phyloP scores from a whole-genome alignment of 805 yeast species.

The Pichia exigua region DNA sequence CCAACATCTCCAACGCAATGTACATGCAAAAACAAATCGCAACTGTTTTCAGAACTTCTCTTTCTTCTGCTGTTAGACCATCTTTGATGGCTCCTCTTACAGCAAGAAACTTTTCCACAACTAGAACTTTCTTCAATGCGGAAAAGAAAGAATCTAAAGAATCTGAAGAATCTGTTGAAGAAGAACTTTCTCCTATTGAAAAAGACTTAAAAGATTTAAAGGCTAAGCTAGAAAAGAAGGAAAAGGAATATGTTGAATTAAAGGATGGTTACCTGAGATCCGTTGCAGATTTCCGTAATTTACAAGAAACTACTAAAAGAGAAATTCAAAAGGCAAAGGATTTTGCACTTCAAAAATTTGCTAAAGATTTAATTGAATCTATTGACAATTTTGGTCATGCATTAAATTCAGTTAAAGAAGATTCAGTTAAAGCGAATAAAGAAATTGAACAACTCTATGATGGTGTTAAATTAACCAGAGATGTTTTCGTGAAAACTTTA shows the following conservation, averaged over 20 bases:
- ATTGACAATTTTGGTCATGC: slow-evolving; percentile 89
- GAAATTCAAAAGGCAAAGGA: slow-evolving; percentile 83
- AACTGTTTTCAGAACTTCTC: slow-evolving; percentile 14
- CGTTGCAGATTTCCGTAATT: slow-evolving; percentile 85
- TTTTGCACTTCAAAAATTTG: slow-evolving; percentile 86
- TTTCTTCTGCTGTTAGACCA: slow-evolving; percentile 10
- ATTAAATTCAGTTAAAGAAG: slow-evolving; percentile 59
- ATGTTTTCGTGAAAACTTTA: slow-evolving; percentile 77
- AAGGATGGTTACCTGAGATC: slow-evolving; percentile 79
- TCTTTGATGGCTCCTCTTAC: background rate
- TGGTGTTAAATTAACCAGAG: slow-evolving; percentile 87
- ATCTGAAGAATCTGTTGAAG: slow-evolving; percentile 12
- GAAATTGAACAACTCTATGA: slow-evolving; percentile 73
- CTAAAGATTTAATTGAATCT: slow-evolving; percentile 82
- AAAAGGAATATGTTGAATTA: slow-evolving; percentile 68
- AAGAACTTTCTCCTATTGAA: slow-evolving; percentile 21
- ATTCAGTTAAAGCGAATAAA: slow-evolving; percentile 45
- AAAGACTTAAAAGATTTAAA: slow-evolving; percentile 35
- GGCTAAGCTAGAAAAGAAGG: slow-evolving; percentile 50
- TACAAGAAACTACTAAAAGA: slow-evolving; percentile 83
- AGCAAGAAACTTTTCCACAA: slow-evolving; percentile 19
- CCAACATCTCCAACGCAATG: background rate
- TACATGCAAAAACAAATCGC: slow-evolving; percentile 23
- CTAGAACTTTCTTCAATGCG: slow-evolving; percentile 25
- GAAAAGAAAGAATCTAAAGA: slow-evolving; percentile 15